Percentiles rank a stretch among this genome's conserved stretches.
Conservation (phyloP, 1,284 basidiomycete genomes). For the Puccinia novopanici region DNA sequence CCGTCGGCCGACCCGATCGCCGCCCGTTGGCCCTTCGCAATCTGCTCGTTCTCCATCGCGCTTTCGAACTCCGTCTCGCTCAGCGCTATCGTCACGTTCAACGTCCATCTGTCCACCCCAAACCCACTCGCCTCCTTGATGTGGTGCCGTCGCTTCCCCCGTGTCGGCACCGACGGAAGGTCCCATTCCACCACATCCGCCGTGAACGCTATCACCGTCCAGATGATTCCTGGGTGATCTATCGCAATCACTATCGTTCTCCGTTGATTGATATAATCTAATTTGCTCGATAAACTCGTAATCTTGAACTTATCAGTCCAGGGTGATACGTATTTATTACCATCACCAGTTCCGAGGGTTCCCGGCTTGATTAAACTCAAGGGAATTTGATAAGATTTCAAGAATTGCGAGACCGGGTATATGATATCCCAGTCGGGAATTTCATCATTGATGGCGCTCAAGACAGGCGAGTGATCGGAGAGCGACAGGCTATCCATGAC, state of each 20-base stretch:
- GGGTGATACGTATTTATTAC: constrained; percentile 64
- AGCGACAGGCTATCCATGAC: constrained; percentile 69
- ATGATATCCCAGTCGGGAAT: constrained; percentile 76
- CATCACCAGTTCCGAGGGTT: constrained; percentile 52
- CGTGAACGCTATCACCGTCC: constrained; percentile 89
- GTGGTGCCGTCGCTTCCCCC: constrained; percentile 73
- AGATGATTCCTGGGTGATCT: constrained; percentile 80
- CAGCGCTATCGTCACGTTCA: constrained; percentile 72
- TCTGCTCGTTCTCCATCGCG: constrained; percentile 54
- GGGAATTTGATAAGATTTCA: constrained; percentile 74
- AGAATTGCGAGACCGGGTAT: constrained; percentile 69
- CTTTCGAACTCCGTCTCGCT: constrained; percentile 56
- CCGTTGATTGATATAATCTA: constrained; percentile 68
- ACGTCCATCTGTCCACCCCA: constrained; percentile 70
- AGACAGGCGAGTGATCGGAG: constrained; percentile 56
- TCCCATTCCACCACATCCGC: constrained; percentile 86
- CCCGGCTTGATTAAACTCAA: constrained; percentile 59
- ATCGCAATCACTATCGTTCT: constrained; percentile 73
- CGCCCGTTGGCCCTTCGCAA: constrained; percentile 27
- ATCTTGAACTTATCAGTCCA: constrained; percentile 67
- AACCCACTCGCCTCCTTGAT: constrained; percentile 87
- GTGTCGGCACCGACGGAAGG: constrained; percentile 65
- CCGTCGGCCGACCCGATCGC: constrained; percentile 53
- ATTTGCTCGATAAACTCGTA: constrained; percentile 66
- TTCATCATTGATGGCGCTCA: constrained; percentile 58